Conservation (phyloP, 345 rosid species). For the Eutrema yunnanense region DNA sequence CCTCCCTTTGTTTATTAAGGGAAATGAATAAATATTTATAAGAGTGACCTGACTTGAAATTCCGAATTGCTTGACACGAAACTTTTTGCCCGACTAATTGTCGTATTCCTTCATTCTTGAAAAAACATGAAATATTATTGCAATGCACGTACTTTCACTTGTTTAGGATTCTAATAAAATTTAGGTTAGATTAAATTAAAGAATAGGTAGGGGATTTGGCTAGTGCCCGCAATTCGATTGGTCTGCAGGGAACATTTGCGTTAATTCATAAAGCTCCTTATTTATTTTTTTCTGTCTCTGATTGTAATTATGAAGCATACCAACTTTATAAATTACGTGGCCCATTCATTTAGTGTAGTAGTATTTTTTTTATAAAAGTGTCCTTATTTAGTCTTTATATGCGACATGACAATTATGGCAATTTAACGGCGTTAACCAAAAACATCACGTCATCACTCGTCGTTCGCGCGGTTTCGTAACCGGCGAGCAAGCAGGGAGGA, state of each 20-base stretch:
- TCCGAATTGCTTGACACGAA: no score
- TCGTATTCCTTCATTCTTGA: no score
- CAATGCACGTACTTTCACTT: no score
- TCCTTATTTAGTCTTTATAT: background rate
- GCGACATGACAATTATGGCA: constrained; percentile 21
- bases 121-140: no score
- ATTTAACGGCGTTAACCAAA: constrained; percentile 21
- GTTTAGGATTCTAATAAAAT: no score
- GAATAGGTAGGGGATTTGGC: background rate
- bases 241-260: constrained; percentile 30
- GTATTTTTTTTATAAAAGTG: background rate
- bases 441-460: constrained; percentile 19
- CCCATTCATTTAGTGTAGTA: background rate
- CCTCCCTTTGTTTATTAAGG: no score
- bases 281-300: background rate
- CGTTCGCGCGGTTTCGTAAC: constrained; percentile 29
- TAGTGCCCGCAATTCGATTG: constrained; percentile 22
- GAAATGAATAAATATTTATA: no score
- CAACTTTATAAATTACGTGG: constrained; percentile 14
- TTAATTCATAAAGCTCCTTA: constrained; percentile 13
- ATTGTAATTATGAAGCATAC: constrained; percentile 17
- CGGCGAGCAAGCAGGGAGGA: constrained; percentile 1
- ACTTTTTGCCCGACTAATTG: no score
- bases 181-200: background rate
- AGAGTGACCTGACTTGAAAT: no score